Evolutionary conservation across 306 rosid genomes (phyloP).

Genomic region (Begonia loranthoides): DNA sequence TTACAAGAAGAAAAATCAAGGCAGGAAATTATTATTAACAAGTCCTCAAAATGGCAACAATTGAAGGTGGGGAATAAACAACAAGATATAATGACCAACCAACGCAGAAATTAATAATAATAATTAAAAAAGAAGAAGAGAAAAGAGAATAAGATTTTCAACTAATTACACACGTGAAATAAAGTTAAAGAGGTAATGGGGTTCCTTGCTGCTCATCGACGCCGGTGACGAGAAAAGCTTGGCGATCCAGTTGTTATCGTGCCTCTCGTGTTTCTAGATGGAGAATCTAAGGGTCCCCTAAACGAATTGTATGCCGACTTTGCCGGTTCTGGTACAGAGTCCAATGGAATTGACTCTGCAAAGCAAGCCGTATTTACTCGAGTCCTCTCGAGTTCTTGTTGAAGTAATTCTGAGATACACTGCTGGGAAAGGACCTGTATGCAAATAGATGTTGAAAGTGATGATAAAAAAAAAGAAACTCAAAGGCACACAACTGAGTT

Average conservation of each 20-base stretch:
- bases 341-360: slow-evolving; percentile 62
- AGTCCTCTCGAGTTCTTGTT: slow-evolving; percentile 84
- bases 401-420: slow-evolving; percentile 76
- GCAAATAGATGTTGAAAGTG: slow-evolving; percentile 16
- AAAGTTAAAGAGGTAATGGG: too few species aligned
- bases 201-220: slow-evolving; percentile 21
- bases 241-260: slow-evolving; percentile 43
- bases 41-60: too few species aligned
- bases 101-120: too few species aligned
- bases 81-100: too few species aligned
- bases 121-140: too few species aligned
- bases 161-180: too few species aligned
- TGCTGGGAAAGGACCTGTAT: slow-evolving; percentile 87
- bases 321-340: slow-evolving; percentile 58
- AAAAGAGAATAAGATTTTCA: too few species aligned
- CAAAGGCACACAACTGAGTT: neutral
- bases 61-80: too few species aligned
- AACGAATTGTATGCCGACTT: slow-evolving; percentile 59
- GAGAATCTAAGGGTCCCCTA: slow-evolving; percentile 51
- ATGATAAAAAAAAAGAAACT: neutral
- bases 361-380: slow-evolving; percentile 96
- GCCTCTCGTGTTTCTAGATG: slow-evolving; percentile 43
- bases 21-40: too few species aligned
- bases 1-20: too few species aligned
- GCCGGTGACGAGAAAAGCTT: slow-evolving; percentile 55